Percentiles rank a stretch among this genome's conserved stretches.
Conservation (phyloP, 345 rosid species). For the Aurinia saxatilis region DNA sequence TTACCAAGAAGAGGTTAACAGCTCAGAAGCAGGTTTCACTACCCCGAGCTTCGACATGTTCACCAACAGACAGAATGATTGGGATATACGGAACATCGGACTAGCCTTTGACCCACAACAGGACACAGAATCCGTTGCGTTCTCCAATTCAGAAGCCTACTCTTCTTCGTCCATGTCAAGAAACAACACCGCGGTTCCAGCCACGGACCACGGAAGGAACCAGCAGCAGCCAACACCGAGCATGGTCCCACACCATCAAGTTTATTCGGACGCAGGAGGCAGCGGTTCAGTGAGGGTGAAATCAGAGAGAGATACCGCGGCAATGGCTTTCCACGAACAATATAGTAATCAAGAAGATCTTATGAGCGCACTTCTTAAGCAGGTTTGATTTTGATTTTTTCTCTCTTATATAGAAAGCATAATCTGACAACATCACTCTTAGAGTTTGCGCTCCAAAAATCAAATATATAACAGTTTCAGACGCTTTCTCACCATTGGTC, state of each 20-base stretch:
- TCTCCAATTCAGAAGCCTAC: conserved; percentile 20
- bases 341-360: conserved; percentile 76
- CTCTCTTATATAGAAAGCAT: conserved; percentile 7
- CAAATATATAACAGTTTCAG: conserved; percentile 11
- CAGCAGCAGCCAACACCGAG: background rate
- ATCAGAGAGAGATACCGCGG: conserved; percentile 51
- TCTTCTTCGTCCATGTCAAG: conserved; percentile 28
- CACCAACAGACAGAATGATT: conserved; percentile 35
- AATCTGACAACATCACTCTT: conserved; percentile 10
- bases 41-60: conserved; percentile 16
- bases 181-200: conserved; percentile 12
- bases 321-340: conserved; percentile 44
- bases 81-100: conserved; percentile 68
- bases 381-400: conserved; percentile 37
- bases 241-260: conserved; percentile 11
- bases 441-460: conserved; percentile 17
- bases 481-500: conserved; percentile 5
- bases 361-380: conserved; percentile 83
- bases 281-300: conserved; percentile 44
- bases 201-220: conserved; percentile 5
- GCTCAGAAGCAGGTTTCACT: conserved; percentile 35
- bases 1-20: conserved; percentile 52
- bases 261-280: background rate
- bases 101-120: conserved; percentile 49
- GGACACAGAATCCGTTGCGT: conserved; percentile 34